Conservation (phyloP, 2,329 filamentous ascomycete species). For the Botrytis paeoniae region DNA sequence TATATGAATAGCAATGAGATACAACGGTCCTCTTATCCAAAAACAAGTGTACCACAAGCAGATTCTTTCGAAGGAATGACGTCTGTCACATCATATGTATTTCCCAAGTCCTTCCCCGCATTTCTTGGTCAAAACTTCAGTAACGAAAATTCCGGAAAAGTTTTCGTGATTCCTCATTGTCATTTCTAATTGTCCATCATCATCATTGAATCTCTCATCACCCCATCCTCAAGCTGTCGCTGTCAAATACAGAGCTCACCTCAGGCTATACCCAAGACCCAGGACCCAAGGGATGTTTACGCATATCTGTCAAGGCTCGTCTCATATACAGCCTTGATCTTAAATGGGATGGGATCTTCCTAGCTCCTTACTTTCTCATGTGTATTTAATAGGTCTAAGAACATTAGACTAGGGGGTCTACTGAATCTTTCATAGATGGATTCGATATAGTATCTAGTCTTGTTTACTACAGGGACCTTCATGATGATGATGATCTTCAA, state of each 20-base stretch:
- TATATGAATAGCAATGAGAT: background rate
- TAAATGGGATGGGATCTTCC: background rate
- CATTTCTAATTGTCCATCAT: background rate
- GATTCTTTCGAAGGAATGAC: fast-evolving
- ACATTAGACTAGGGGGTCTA: background rate
- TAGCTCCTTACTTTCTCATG: background rate
- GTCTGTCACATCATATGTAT: background rate
- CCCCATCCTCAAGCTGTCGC: background rate
- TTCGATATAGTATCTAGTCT: background rate
- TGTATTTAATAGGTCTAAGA: background rate
- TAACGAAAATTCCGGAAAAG: background rate
- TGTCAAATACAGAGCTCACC: background rate
- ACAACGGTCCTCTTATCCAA: background rate
- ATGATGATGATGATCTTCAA: background rate
- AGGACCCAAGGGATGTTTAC: too few species aligned
- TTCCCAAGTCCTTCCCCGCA: background rate
- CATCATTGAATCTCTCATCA: background rate
- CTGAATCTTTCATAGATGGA: background rate
- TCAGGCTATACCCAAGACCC: background rate
- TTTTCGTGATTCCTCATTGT: background rate
- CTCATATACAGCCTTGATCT: background rate
- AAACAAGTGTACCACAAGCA: background rate
- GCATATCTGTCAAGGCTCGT: background rate
- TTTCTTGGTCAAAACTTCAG: too few species aligned
- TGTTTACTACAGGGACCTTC: background rate